phyloP scores from a whole-genome alignment of 768 basidiomycete genomes.

The Psilocybe sp. region DNA sequence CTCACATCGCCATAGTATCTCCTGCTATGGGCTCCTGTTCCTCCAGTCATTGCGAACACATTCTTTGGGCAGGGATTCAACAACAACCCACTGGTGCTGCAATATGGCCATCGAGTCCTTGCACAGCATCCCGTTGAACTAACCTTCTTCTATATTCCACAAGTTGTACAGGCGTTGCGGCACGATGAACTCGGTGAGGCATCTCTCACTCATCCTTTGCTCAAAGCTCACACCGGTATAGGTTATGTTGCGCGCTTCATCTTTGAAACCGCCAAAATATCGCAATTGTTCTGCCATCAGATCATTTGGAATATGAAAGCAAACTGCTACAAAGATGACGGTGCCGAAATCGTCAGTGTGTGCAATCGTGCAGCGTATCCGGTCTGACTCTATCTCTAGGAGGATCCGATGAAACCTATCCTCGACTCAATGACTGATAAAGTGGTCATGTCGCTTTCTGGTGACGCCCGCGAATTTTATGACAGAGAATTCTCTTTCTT shows the following conservation, averaged over 20 bases:
- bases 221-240: slow-evolving; percentile 22
- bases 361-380: background rate
- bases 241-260: slow-evolving; percentile 95
- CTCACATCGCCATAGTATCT: slow-evolving; percentile 55
- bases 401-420: slow-evolving; percentile 94
- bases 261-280: slow-evolving; percentile 95
- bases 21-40: slow-evolving; percentile 84
- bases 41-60: slow-evolving; percentile 76
- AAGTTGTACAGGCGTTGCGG: slow-evolving; percentile 94
- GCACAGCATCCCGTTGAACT: slow-evolving; percentile 93
- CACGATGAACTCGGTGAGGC: slow-evolving; percentile 79
- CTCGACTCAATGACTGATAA: slow-evolving; percentile 82
- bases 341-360: slow-evolving; percentile 69
- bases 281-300: slow-evolving; percentile 97
- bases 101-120: slow-evolving; percentile 94
- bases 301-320: slow-evolving; percentile 99
- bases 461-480: slow-evolving; percentile 85
- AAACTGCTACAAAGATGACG: slow-evolving; percentile 92
- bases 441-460: slow-evolving; percentile 84
- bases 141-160: slow-evolving; percentile 99
- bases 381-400: slow-evolving; percentile 40
- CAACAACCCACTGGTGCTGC: slow-evolving; percentile 81
- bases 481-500: slow-evolving; percentile 96
- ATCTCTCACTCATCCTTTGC: background rate
- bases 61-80: slow-evolving; percentile 85